These are phyloP conservation scores for Physcomitrellopsis africana DNA, from an alignment of 225 moss, liverwort and hornwort genomes.

Conservation along the genomic window DNA sequence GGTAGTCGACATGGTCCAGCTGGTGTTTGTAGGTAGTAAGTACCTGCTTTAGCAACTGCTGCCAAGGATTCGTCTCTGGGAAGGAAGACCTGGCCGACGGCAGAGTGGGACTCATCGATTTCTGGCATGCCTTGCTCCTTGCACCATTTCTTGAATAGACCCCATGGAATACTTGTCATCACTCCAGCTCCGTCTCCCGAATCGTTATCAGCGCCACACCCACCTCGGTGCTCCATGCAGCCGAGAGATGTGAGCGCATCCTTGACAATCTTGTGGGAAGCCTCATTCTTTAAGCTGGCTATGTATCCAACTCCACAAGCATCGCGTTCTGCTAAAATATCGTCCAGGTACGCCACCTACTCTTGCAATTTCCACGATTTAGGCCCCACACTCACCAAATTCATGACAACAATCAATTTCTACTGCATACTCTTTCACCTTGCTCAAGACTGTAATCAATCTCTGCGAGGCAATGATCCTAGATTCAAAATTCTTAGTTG, in stretches of 20 bases:
- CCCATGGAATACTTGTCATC: slow-evolving; percentile 94
- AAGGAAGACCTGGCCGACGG: slow-evolving; percentile 89
- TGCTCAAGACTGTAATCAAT: no score
- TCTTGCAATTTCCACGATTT: neutral
- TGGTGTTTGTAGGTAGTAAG: neutral
- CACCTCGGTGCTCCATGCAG: slow-evolving; percentile 98
- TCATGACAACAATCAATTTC: no score
- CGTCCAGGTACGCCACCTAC: slow-evolving; percentile 83
- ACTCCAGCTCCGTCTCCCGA: slow-evolving; percentile 93
- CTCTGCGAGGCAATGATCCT: no score
- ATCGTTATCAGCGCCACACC: slow-evolving; percentile 93
- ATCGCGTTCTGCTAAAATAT: slow-evolving; percentile 84
- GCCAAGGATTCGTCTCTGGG: slow-evolving; percentile 60
- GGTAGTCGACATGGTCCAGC: neutral
- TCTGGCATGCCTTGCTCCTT: slow-evolving; percentile 60
- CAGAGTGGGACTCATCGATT: slow-evolving; percentile 66
- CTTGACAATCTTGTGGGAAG: slow-evolving; percentile 69
- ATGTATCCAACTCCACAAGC: slow-evolving; percentile 97
- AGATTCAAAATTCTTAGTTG: no score
- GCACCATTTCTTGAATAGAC: slow-evolving; percentile 72
- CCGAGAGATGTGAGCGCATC: slow-evolving; percentile 79
- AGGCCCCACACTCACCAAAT: slow-evolving; percentile 12
- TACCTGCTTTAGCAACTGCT: slow-evolving; percentile 78
- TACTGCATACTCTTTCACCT: no score
- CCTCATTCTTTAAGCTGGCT: slow-evolving; percentile 72